phyloP scores from a whole-genome alignment of 371 early-diverging fungal species.

The Actinomortierella ambigua region DNA sequence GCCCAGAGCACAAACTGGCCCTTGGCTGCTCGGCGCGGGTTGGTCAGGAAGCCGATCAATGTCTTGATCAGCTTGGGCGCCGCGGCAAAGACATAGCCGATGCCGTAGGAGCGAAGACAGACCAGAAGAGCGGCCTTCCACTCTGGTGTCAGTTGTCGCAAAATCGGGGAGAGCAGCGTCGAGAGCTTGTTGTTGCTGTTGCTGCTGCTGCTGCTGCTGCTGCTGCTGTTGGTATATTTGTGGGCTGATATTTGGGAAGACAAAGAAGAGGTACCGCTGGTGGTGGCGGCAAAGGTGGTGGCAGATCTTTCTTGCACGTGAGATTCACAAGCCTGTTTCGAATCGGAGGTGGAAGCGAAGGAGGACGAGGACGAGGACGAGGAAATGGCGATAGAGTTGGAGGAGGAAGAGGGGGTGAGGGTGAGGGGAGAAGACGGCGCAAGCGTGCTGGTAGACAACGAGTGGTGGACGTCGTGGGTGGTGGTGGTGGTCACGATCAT shows the following conservation, averaged over 20 bases:
- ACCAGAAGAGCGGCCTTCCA: constrained; percentile 27
- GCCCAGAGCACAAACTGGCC: constrained; percentile 23
- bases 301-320: too few species aligned
- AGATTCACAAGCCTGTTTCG: background rate
- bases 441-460: background rate
- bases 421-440: background rate
- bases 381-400: background rate
- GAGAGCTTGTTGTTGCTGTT: too few species aligned
- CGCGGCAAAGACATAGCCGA: constrained; percentile 43
- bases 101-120: constrained; percentile 43
- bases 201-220: too few species aligned
- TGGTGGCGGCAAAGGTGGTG: too few species aligned
- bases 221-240: too few species aligned
- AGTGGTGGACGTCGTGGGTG: background rate
- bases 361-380: background rate
- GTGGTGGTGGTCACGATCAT: background rate
- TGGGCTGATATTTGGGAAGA: background rate
- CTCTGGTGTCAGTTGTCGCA: constrained; percentile 21
- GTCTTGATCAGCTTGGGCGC: constrained; percentile 45
- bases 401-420: background rate
- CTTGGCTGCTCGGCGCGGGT: constrained; percentile 26
- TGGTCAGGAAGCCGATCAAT: constrained; percentile 21
- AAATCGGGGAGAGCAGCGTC: too few species aligned
- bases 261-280: too few species aligned
- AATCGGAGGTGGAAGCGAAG: background rate